Percentiles rank a stretch among this genome's conserved stretches.
Conservation (phyloP, 306 rosid species). For the Hippophae rhamnoides region DNA sequence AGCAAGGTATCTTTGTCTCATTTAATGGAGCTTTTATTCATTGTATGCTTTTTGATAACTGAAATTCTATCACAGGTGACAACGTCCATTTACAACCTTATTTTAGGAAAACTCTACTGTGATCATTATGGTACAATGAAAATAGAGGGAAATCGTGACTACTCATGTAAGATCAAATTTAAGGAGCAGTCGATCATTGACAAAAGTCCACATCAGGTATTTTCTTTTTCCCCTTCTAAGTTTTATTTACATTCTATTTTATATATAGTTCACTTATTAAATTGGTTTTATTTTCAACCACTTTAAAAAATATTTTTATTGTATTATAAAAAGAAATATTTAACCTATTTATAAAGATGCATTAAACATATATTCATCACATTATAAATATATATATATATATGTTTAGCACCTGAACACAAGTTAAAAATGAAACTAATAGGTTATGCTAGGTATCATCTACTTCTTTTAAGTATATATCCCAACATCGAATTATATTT, state of each 20-base stretch:
- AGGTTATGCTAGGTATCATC: too few species aligned
- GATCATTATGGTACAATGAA: conserved; percentile 99
- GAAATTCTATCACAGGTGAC: conserved; percentile 55
- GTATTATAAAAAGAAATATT: too few species aligned
- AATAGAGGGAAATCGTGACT: conserved; percentile 68
- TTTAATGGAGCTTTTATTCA: conserved; percentile 13
- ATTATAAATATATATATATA: too few species aligned
- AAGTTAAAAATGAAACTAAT: too few species aligned
- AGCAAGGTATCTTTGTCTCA: conserved; percentile 48
- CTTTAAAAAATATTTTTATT: too few species aligned
- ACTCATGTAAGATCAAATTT: conserved; percentile 83
- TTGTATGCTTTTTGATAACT: conserved; percentile 1
- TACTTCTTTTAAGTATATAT: too few species aligned
- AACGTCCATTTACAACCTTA: conserved; percentile 95
- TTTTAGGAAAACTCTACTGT: conserved; percentile 89
- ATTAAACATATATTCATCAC: too few species aligned
- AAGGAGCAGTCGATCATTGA: conserved; percentile 98
- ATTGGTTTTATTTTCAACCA: background rate
- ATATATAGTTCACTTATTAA: too few species aligned
- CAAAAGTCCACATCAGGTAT: conserved; percentile 95
- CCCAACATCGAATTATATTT: too few species aligned
- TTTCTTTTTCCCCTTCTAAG: background rate
- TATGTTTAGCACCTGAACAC: too few species aligned
- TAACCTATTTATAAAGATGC: too few species aligned
- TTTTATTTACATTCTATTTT: too few species aligned